Percentiles rank a stretch among this genome's conserved stretches.
Evolutionary conservation across 805 yeast genomes (phyloP).

Genomic region (Yarrowia sp.): DNA sequence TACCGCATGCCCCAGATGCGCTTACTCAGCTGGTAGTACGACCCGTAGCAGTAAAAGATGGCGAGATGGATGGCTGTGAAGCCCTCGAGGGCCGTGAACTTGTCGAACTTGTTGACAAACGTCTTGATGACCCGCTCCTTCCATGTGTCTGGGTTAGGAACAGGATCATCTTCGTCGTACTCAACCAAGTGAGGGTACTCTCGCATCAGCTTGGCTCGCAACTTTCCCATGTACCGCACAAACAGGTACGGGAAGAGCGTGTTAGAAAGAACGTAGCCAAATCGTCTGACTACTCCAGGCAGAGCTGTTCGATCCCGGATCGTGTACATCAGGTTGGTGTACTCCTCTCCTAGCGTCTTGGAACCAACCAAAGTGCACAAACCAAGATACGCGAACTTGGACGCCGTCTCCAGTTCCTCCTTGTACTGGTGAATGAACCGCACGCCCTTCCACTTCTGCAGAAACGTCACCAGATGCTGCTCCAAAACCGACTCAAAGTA

Average conservation of each 20-base stretch:
- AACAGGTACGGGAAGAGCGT: conserved; percentile 59
- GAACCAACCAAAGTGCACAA: conserved; percentile 75
- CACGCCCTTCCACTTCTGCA: conserved; percentile 50
- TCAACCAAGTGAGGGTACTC: conserved; percentile 21
- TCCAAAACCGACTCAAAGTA: conserved; percentile 60
- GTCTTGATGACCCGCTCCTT: conserved; percentile 8
- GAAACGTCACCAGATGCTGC: conserved; percentile 54
- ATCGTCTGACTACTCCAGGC: conserved; percentile 42
- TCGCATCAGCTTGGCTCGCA: conserved; percentile 31
- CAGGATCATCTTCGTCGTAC: conserved; percentile 14
- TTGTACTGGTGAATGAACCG: conserved; percentile 63
- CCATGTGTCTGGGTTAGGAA: background rate
- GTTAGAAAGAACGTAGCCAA: conserved; percentile 59
- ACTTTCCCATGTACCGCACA: conserved; percentile 30
- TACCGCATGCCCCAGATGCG: conserved; percentile 78
- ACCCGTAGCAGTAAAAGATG: conserved; percentile 76
- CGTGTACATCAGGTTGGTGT: conserved; percentile 56
- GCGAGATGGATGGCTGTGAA: conserved; percentile 72
- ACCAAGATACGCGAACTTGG: conserved; percentile 62
- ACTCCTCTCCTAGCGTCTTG: conserved; percentile 90
- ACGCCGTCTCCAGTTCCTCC: conserved; percentile 55
- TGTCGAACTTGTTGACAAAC: conserved; percentile 4
- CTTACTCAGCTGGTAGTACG: conserved; percentile 74
- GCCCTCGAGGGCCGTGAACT: conserved; percentile 36
- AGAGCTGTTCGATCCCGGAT: conserved; percentile 32